Percentiles rank a stretch among this genome's conserved stretches.
phyloP scores from a whole-genome alignment of 441 rosid species.

The Gossypium laxum region DNA sequence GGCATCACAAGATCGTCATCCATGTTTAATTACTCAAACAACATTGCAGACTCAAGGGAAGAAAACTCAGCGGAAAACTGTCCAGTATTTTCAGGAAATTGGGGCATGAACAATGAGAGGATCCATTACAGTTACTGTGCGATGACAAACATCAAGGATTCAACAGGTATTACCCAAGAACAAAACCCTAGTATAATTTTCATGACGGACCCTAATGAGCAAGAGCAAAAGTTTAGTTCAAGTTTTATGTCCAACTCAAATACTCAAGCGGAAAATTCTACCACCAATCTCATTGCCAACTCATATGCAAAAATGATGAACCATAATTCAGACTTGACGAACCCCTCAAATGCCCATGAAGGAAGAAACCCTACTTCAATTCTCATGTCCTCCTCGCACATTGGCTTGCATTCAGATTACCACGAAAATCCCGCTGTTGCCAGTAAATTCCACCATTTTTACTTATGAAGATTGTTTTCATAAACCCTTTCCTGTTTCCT shows the following conservation, averaged over 20 bases:
- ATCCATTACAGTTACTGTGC: slow-evolving; percentile 13
- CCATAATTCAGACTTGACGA: slow-evolving; percentile 19
- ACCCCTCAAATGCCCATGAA: slow-evolving; percentile 2
- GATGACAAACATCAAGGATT: slow-evolving; percentile 22
- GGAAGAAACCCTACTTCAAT: not conserved
- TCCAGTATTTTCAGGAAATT: slow-evolving; percentile 19
- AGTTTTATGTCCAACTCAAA: not conserved
- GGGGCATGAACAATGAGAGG: slow-evolving; percentile 19
- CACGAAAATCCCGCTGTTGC: slow-evolving; percentile 9
- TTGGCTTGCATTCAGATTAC: slow-evolving; percentile 5
- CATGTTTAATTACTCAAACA: slow-evolving; percentile 20
- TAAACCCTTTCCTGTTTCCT: not conserved
- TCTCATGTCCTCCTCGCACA: slow-evolving; percentile 16
- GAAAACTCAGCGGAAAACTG: slow-evolving; percentile 19
- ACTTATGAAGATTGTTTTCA: slow-evolving; percentile 1
- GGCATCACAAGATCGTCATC: slow-evolving; percentile 27
- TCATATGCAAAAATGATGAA: slow-evolving; percentile 17
- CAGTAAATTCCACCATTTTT: slow-evolving; percentile 21
- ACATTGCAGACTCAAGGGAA: slow-evolving; percentile 13
- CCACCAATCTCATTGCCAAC: slow-evolving; percentile 17
- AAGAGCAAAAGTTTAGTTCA: not conserved
- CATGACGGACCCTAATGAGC: slow-evolving; percentile 11
- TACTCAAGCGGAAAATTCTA: slow-evolving; percentile 18
- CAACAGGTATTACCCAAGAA: slow-evolving; percentile 26
- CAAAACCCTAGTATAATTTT: slow-evolving; percentile 24